phyloP scores from a whole-genome alignment of 352 stramenopile genomes.

The Phytopythium mirpurense region DNA sequence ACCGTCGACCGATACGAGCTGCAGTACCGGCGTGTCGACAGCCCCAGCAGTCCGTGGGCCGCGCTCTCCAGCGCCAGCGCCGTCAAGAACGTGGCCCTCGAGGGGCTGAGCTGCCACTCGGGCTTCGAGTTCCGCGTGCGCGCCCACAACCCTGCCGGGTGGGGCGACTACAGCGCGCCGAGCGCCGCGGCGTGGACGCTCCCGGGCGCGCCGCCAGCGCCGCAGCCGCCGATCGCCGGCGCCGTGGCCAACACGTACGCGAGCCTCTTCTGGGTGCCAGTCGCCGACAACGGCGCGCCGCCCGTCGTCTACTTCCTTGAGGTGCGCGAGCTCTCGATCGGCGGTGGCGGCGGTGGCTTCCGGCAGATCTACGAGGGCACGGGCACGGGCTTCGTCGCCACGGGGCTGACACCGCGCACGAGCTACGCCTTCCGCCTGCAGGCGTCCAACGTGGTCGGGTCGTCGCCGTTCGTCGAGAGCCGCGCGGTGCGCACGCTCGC shows the following conservation, averaged over 20 bases:
- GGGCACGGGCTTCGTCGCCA: slow-evolving; percentile 60
- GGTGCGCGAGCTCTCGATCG: slow-evolving; percentile 29
- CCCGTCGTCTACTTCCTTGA: slow-evolving; percentile 64
- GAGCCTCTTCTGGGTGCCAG: slow-evolving; percentile 67
- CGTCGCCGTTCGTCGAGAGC: slow-evolving; percentile 56
- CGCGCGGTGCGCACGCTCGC: slow-evolving; percentile 48
- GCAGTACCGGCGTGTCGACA: slow-evolving; percentile 52
- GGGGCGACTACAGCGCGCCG: slow-evolving; percentile 53
- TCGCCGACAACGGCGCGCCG: slow-evolving; percentile 46
- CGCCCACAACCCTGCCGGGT: slow-evolving; percentile 58
- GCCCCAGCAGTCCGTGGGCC: slow-evolving; percentile 39
- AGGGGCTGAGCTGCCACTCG: slow-evolving; percentile 41
- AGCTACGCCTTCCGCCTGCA: slow-evolving; percentile 65
- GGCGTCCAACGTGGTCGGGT: slow-evolving; percentile 62
- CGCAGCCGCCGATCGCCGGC: slow-evolving; percentile 42
- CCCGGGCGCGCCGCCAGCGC: slow-evolving; percentile 36
- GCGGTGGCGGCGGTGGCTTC: slow-evolving; percentile 11
- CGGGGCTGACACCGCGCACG: slow-evolving; percentile 33
- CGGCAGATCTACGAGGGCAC: slow-evolving; percentile 53
- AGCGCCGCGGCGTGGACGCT: slow-evolving; percentile 59
- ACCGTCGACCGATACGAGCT: slow-evolving; percentile 74
- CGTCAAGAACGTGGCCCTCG: slow-evolving; percentile 38
- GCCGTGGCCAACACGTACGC: slow-evolving; percentile 62
- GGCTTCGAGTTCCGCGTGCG: slow-evolving; percentile 55
- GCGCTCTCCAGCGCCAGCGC: slow-evolving; percentile 28